phyloP scores from a whole-genome alignment of 2,329 filamentous ascomycete species.

The Cercospora sesami region DNA sequence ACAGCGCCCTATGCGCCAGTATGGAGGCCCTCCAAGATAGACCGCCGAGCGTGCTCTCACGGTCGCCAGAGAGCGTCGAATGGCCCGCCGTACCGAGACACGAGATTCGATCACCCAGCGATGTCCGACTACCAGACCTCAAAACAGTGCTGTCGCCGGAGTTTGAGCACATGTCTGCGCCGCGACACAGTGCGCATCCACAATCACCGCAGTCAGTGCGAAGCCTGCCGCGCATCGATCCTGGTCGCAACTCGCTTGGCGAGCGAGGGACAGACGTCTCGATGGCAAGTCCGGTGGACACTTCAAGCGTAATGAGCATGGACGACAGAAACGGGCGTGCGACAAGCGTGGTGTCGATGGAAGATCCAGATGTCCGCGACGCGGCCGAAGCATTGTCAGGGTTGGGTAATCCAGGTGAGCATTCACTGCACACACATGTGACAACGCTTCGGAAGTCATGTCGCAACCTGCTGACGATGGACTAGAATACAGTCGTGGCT shows the following conservation, averaged over 20 bases:
- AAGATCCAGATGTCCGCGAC: conserved; percentile 51
- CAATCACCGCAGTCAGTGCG: conserved; percentile 31
- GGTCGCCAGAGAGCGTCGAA: conserved; percentile 32
- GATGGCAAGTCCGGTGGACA: conserved; percentile 48
- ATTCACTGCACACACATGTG: background rate
- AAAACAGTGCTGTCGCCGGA: conserved; percentile 46
- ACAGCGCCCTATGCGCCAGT: conserved; percentile 16
- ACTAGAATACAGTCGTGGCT: conserved; percentile 48
- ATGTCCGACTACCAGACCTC: conserved; percentile 47
- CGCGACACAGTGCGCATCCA: conserved; percentile 27
- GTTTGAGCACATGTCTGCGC: conserved; percentile 37
- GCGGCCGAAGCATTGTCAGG: conserved; percentile 54
- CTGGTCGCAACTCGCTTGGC: conserved; percentile 37
- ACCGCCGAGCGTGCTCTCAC: conserved; percentile 46
- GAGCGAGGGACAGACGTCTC: conserved; percentile 38
- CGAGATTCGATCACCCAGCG: conserved; percentile 29
- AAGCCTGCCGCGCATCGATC: conserved; percentile 41
- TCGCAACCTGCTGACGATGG: conserved; percentile 1
- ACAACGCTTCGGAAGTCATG: background rate
- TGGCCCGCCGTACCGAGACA: conserved; percentile 25
- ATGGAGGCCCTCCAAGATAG: conserved; percentile 40
- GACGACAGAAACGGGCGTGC: conserved; percentile 42
- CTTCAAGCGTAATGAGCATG: conserved; percentile 46
- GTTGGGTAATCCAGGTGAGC: conserved; percentile 51
- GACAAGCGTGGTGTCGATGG: conserved; percentile 48